Conservation (phyloP, 768 basidiomycete genomes). For the Boletus subparvulus region DNA sequence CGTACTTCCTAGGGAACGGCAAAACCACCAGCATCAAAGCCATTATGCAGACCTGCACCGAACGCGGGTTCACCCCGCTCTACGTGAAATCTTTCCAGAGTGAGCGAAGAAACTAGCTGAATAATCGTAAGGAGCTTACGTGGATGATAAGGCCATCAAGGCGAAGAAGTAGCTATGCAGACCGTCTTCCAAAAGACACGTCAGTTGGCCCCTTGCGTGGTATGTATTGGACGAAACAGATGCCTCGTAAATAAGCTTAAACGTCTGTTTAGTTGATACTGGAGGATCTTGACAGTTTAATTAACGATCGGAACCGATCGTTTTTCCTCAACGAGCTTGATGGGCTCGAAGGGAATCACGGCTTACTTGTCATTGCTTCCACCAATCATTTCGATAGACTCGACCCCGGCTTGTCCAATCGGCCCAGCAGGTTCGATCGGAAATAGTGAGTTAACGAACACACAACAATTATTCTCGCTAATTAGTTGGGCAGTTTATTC, state of each 20-base stretch:
- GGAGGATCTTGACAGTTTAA: conserved; percentile 76
- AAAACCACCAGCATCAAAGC: conserved; percentile 83
- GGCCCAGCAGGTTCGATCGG: conserved; percentile 84
- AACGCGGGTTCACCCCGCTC: conserved; percentile 61
- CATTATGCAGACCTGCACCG: conserved; percentile 73
- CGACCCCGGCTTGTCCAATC: conserved; percentile 71
- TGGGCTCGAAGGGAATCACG: conserved; percentile 77
- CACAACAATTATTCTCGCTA: background rate
- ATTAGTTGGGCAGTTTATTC: conserved; percentile 51
- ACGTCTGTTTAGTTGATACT: conserved; percentile 34
- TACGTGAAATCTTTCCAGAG: conserved; percentile 83
- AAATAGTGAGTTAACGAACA: conserved; percentile 61
- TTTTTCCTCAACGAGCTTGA: conserved; percentile 90
- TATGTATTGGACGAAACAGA: conserved; percentile 46
- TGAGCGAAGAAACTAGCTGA: conserved; percentile 29
- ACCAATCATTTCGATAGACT: conserved; percentile 85
- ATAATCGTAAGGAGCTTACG: conserved; percentile 6
- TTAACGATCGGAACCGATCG: conserved; percentile 74
- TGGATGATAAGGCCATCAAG: conserved; percentile 45
- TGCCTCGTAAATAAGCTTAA: background rate
- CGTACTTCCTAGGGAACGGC: conserved; percentile 62
- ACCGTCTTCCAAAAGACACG: conserved; percentile 73
- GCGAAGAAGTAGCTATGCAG: conserved; percentile 68
- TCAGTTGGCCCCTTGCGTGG: conserved; percentile 61
- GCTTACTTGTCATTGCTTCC: conserved; percentile 72